Conservation (phyloP, 2,329 filamentous ascomycete species). For the Microcyclosporella mali region DNA sequence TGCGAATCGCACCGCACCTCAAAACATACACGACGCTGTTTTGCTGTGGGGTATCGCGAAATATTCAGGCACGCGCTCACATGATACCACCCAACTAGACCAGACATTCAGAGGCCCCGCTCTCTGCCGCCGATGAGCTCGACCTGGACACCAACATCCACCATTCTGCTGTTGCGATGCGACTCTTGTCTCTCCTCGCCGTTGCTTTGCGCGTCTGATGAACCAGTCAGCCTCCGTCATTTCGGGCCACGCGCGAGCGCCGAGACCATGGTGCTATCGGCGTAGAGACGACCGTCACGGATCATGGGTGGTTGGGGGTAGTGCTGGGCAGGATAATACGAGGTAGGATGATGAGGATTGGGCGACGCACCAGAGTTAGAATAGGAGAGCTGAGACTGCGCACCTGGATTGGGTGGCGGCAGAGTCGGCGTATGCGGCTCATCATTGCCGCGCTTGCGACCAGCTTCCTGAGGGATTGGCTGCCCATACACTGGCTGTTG, state of each 20-base stretch:
- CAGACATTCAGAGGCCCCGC: slow-evolving; percentile 18
- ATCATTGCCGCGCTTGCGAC: slow-evolving; percentile 39
- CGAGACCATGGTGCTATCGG: slow-evolving; percentile 27
- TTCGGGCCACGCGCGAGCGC: slow-evolving; percentile 23
- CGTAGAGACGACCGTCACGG: slow-evolving; percentile 28
- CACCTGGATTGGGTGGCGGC: slow-evolving; percentile 43
- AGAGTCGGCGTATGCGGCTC: slow-evolving; percentile 48
- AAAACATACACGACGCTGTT: too few species aligned
- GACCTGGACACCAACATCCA: slow-evolving; percentile 29
- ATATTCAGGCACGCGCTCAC: neutral
- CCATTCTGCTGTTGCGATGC: slow-evolving; percentile 18
- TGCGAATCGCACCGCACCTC: neutral
- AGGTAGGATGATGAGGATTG: slow-evolving; percentile 36
- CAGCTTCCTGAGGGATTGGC: slow-evolving; percentile 17
- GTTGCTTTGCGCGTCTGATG: slow-evolving; percentile 23
- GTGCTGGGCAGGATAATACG: slow-evolving; percentile 33
- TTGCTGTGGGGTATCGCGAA: neutral
- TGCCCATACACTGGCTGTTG: slow-evolving; percentile 42
- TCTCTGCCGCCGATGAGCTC: slow-evolving; percentile 20
- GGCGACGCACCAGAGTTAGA: slow-evolving; percentile 41
- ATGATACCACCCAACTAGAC: neutral
- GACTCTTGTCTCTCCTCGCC: slow-evolving; percentile 22
- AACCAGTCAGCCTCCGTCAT: slow-evolving; percentile 23
- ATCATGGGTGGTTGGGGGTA: slow-evolving; percentile 32
- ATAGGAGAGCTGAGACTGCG: slow-evolving; percentile 39